These are phyloP conservation scores for Rubia peregrina DNA, from an alignment of 305 asterid genomes.

Conservation along the genomic window DNA sequence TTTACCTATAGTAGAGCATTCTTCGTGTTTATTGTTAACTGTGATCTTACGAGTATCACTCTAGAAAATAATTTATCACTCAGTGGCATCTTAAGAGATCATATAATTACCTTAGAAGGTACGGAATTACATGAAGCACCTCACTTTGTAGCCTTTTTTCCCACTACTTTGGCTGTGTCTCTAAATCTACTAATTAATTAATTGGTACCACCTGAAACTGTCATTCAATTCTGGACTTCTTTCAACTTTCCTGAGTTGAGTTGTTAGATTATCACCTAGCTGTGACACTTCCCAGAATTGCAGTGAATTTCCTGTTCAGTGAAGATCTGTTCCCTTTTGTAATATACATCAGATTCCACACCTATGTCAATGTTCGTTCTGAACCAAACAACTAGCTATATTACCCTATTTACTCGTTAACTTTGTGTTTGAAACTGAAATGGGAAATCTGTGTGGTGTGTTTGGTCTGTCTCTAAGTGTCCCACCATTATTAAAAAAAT, in stretches of 20 bases:
- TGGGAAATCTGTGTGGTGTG: too few relatives aligned
- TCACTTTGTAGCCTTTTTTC: neutral
- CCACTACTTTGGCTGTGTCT: neutral
- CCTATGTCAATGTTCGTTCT: too few relatives aligned
- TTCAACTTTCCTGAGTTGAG: neutral
- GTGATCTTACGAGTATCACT: neutral
- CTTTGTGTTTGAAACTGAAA: too few relatives aligned
- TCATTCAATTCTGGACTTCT: neutral
- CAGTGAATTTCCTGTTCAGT: neutral
- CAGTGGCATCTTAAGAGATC: neutral
- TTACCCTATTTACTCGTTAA: too few relatives aligned
- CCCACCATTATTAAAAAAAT: too few relatives aligned
- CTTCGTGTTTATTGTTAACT: neutral
- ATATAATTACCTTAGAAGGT: neutral
- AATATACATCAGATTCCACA: too few relatives aligned
- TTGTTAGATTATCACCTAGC: neutral
- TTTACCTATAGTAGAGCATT: neutral
- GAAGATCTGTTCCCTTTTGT: too few relatives aligned
- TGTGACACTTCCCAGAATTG: neutral
- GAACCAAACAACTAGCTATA: too few relatives aligned
- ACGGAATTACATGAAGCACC: neutral
- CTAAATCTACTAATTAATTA: neutral
- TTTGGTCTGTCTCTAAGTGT: neutral
- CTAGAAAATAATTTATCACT: neutral
- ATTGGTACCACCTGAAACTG: neutral